Percentiles rank a stretch among this genome's conserved stretches.
Conservation (phyloP, 1,284 basidiomycete genomes). For the Rhizopogon parksii region DNA sequence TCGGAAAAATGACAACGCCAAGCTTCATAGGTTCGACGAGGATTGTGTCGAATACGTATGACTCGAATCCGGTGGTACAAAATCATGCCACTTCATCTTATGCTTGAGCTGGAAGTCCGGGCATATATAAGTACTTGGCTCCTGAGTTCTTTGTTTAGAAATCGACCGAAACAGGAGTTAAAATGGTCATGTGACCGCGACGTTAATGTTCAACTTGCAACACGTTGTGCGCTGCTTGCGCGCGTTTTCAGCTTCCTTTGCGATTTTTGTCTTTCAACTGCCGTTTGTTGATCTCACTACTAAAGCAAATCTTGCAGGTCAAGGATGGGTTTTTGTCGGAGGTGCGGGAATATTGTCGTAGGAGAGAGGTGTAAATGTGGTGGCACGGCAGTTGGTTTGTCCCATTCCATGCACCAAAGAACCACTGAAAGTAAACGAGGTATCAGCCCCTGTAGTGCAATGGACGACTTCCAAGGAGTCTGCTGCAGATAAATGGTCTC, state of each 20-base stretch:
- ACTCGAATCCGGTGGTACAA: too few relatives aligned
- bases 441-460: slow-evolving; percentile 57
- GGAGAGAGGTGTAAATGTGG: slow-evolving; percentile 70
- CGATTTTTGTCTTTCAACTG: background rate
- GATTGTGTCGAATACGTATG: too few relatives aligned
- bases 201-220: slow-evolving; percentile 1
- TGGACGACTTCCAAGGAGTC: slow-evolving; percentile 46
- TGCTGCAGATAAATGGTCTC: slow-evolving; percentile 64
- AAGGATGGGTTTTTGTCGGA: slow-evolving; percentile 70
- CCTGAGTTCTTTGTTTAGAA: too few relatives aligned
- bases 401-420: slow-evolving; percentile 12
- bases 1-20: too few relatives aligned
- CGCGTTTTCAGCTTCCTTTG: slow-evolving; percentile 3
- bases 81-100: too few relatives aligned
- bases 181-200: slow-evolving; percentile 22
- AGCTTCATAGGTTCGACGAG: too few relatives aligned
- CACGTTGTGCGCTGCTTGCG: background rate
- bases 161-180: background rate
- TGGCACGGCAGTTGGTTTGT: slow-evolving; percentile 66
- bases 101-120: too few relatives aligned
- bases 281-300: background rate
- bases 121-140: too few relatives aligned
- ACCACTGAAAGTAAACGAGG: slow-evolving; percentile 12
- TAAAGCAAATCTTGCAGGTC: background rate
- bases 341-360: slow-evolving; percentile 72